A percentile compares a stretch with the other conserved stretches of the same genome.
Evolutionary conservation across 1,139 yeast genomes (phyloP).

Genomic region (Ashbya aceris): DNA sequence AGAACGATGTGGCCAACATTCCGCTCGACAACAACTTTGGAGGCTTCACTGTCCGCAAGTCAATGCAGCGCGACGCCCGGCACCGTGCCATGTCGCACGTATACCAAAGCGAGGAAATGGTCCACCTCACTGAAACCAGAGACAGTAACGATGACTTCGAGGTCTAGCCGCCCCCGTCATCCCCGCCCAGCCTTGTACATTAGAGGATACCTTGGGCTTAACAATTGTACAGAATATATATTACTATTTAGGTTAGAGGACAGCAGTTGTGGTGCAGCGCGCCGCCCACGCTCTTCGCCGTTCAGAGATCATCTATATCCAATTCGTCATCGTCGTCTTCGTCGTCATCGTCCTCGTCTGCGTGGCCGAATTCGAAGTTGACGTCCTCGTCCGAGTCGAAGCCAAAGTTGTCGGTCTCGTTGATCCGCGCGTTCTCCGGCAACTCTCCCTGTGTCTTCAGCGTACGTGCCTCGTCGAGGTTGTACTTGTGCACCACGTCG

Average conservation of each 20-base stretch:
- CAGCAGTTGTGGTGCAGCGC: no score
- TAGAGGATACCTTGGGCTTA: neutral
- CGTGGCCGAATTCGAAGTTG: conserved; percentile 97
- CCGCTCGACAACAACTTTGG: conserved; percentile 85
- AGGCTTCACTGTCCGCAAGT: conserved; percentile 58
- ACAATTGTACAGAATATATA: no score
- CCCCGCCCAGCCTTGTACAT: neutral
- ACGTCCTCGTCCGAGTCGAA: conserved; percentile 96
- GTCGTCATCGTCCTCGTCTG: conserved; percentile 69
- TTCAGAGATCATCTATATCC: conserved; percentile 47
- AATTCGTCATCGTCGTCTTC: conserved; percentile 55
- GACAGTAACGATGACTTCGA: conserved; percentile 43
- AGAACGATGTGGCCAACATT: conserved; percentile 57
- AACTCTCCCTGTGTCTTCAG: conserved; percentile 93
- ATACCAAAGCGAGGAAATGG: conserved; percentile 40
- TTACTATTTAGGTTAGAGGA: no score
- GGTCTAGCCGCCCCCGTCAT: neutral
- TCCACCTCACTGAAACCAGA: conserved; percentile 50
- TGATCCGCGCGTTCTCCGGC: conserved; percentile 93
- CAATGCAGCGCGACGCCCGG: conserved; percentile 24
- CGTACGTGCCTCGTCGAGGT: conserved; percentile 96
- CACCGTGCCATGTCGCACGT: conserved; percentile 24
- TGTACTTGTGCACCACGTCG: conserved; percentile 94
- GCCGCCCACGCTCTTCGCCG: neutral
- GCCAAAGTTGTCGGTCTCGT: conserved; percentile 95